Base-by-base conservation (phyloP, 306 rosid genomes). In the Betula pendula region DNA sequence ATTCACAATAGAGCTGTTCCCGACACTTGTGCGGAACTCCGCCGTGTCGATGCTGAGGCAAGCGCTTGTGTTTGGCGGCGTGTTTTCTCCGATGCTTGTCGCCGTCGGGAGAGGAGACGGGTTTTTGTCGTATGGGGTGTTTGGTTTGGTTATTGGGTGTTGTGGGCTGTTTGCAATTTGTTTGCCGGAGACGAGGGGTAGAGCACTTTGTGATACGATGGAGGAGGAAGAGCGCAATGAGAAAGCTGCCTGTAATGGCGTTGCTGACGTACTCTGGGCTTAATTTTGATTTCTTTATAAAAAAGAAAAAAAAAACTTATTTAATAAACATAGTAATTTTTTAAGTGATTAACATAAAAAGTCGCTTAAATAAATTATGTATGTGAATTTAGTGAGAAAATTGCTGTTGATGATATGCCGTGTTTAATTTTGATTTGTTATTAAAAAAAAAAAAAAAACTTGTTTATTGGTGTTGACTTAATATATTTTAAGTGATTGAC, bases 21-120 rank as follows among this genome's bases (percentile, higher is more conserved):
- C 95, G 1, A 89, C 95, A 0, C 81, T 90, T 71, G 93, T 92
- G 12, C 33, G 95, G 40, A 92, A 89, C 87, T 84, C 91, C 7
- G 95, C 90, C 4, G 3, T 87, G 60, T 80, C 97, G 3, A 69
- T 92, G 88, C 90, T 84, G 52, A 83, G 95, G 75, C 90, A 88
- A n/a, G 92, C 94, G 8, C 63, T 84, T 75, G 94, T 89, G 77
- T 20, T 91, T n/a, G 97, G 94, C 2, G 97, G 93, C 0, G 83
- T 80, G 40, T 77, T 89, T 16, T 77, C 89, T 69, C 89, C 95
- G 9, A 2, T 81, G 73, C 20, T 91, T 56, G 86, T 90, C 0
- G 87, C 89, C 0, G 88, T 87, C 0, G 93, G 91, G 3, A 84
- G 89, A 59, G 75, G 2, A 15, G 6, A 77, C 8, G 80, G 80